These are phyloP conservation scores for Pseudocercospora vitis DNA, from an alignment of 2,329 filamentous ascomycete genomes.

Conservation along the genomic window DNA sequence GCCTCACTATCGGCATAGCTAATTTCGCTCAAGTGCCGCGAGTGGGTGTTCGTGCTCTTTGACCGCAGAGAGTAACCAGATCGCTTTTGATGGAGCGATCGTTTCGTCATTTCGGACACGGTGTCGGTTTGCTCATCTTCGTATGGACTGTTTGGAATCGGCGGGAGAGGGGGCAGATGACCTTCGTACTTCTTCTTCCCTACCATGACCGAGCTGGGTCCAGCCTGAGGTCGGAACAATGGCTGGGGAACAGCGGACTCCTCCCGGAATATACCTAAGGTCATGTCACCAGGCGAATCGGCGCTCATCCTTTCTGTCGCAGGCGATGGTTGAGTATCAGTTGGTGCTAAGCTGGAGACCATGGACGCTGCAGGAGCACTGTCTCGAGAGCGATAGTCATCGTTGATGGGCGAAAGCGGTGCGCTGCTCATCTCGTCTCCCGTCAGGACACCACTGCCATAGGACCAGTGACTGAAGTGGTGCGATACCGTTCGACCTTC, in stretches of 20 bases:
- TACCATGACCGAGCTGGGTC: constrained; percentile 8
- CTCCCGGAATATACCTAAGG: constrained; percentile 33
- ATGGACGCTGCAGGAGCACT: constrained; percentile 32
- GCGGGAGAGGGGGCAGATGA: constrained; percentile 34
- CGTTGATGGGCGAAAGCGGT: constrained; percentile 25
- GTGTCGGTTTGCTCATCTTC: constrained; percentile 39
- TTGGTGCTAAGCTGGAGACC: constrained; percentile 13
- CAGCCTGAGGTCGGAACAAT: constrained; percentile 30
- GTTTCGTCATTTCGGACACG: constrained; percentile 37
- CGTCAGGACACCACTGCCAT: constrained; percentile 36
- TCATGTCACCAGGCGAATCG: constrained; percentile 35
- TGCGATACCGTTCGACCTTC: constrained; percentile 32
- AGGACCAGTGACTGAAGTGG: constrained; percentile 37
- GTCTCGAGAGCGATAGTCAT: constrained; percentile 21
- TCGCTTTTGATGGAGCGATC: constrained; percentile 34
- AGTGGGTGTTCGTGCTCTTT: constrained; percentile 37
- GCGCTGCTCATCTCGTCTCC: constrained; percentile 34
- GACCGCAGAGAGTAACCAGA: constrained; percentile 37
- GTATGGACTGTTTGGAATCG: constrained; percentile 32
- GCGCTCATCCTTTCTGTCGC: constrained; percentile 20
- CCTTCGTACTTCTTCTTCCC: constrained; percentile 31
- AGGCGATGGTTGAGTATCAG: constrained; percentile 17
- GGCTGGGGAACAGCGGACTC: constrained; percentile 39
- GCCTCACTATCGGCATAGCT: constrained; percentile 33
- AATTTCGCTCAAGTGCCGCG: constrained; percentile 34